Conservation (phyloP, 1,284 basidiomycete genomes). For the Microbotryomycetes sp. region DNA sequence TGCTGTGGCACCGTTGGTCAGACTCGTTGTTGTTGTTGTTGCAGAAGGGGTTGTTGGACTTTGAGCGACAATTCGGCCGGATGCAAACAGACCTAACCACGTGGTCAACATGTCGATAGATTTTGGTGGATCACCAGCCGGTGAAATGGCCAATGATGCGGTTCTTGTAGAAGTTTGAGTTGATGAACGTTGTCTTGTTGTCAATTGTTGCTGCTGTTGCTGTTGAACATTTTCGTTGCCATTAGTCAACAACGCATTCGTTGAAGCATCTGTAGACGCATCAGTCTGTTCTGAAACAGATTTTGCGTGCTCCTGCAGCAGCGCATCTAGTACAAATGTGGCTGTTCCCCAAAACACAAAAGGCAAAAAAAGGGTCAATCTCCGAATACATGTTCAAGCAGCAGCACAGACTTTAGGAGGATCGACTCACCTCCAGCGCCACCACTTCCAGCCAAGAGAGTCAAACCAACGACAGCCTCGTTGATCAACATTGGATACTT, state of each 20-base stretch:
- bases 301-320: constrained; percentile 34
- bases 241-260: too few relatives aligned
- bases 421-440: constrained; percentile 9
- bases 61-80: background rate
- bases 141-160: constrained; percentile 6
- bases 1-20: background rate
- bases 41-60: too few relatives aligned
- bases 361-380: background rate
- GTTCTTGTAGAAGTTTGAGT: background rate
- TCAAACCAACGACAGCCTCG: constrained; percentile 78
- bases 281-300: background rate
- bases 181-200: background rate
- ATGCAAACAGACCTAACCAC: constrained; percentile 11
- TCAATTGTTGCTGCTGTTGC: background rate
- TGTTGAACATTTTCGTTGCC: too few relatives aligned
- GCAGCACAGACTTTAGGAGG: background rate
- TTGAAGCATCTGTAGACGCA: background rate
- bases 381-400: background rate
- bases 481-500: constrained; percentile 80
- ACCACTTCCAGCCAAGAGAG: constrained; percentile 59
- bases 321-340: constrained; percentile 55
- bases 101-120: constrained; percentile 11
- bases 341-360: constrained; percentile 47
- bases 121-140: constrained; percentile 12
- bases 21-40: background rate